Percentiles rank a stretch among this genome's conserved stretches.
These are phyloP conservation scores for Parathielavia appendiculata DNA, from an alignment of 495 filamentous ascomycete species.

Conservation along the genomic window DNA sequence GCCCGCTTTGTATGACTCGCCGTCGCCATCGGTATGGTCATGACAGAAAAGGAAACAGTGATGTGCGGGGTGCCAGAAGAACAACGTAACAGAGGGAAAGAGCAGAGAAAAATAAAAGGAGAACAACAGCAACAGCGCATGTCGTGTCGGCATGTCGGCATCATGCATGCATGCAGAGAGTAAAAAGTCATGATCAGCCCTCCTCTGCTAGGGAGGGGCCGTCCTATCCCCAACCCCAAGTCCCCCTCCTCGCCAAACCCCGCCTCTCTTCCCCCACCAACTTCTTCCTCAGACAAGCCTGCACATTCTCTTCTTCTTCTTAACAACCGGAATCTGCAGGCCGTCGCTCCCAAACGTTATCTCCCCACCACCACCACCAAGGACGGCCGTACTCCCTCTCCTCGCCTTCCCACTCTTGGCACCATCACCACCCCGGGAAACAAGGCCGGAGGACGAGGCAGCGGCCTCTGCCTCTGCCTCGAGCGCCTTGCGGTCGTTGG, in stretches of 20 bases:
- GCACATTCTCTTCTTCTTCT: conserved; percentile 58
- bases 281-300: conserved; percentile 21
- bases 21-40: conserved; percentile 12
- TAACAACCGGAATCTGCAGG: conserved; percentile 33
- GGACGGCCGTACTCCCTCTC: background rate
- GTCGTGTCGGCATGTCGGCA: conserved; percentile 17
- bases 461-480: conserved; percentile 39
- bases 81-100: conserved; percentile 7
- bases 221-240: conserved; percentile 1
- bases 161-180: conserved; percentile 15
- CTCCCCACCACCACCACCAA: conserved; percentile 14
- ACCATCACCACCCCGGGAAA: conserved; percentile 2
- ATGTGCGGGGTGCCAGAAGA: background rate
- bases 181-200: conserved; percentile 2
- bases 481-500: conserved; percentile 53
- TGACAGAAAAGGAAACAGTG: conserved; percentile 24
- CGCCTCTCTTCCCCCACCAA: background rate
- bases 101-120: conserved; percentile 21
- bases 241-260: background rate
- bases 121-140: conserved; percentile 10
- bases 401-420: conserved; percentile 5
- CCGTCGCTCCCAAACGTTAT: conserved; percentile 24
- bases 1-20: conserved; percentile 16
- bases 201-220: background rate
- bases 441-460: conserved; percentile 18